These are phyloP conservation scores for Onygenales sp. DNA, from an alignment of 2,329 filamentous ascomycete genomes.

Conservation along the genomic window DNA sequence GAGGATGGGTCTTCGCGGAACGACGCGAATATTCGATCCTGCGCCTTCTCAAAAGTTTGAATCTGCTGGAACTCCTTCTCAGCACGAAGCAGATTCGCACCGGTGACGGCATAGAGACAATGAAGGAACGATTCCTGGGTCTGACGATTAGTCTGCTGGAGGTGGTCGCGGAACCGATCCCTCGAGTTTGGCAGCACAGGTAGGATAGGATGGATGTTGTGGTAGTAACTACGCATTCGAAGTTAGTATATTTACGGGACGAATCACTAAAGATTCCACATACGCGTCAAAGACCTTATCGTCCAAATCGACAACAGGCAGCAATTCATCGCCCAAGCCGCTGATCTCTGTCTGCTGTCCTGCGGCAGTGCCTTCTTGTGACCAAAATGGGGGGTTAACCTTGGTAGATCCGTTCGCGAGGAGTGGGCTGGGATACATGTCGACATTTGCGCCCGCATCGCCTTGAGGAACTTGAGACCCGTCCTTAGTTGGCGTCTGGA, in stretches of 20 bases:
- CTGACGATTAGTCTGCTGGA: constrained; percentile 31
- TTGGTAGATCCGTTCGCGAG: constrained; percentile 30
- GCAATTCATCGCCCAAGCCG: constrained; percentile 25
- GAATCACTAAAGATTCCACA: constrained; percentile 8
- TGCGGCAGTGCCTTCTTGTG: constrained; percentile 10
- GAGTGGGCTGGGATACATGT: constrained; percentile 20
- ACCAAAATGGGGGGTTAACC: constrained; percentile 31
- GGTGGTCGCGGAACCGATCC: constrained; percentile 26
- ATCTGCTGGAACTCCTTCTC: constrained; percentile 23
- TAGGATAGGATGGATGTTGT: constrained; percentile 30
- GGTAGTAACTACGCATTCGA: constrained; percentile 25
- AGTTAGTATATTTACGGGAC: background rate
- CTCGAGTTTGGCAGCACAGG: constrained; percentile 33
- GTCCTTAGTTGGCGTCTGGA: constrained; percentile 19
- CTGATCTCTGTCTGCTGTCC: constrained; percentile 20
- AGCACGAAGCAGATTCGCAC: constrained; percentile 26
- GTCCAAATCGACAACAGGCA: constrained; percentile 27
- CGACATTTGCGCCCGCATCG: constrained; percentile 7
- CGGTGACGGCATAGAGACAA: constrained; percentile 30
- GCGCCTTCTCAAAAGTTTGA: constrained; percentile 28
- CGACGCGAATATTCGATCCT: constrained; percentile 29
- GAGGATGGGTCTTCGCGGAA: constrained; percentile 26
- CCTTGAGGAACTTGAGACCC: constrained; percentile 8
- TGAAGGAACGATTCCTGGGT: constrained; percentile 33
- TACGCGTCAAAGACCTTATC: constrained; percentile 32